Conservation (phyloP, 2,329 filamentous ascomycete species). For the Colletotrichum zoysiae region DNA sequence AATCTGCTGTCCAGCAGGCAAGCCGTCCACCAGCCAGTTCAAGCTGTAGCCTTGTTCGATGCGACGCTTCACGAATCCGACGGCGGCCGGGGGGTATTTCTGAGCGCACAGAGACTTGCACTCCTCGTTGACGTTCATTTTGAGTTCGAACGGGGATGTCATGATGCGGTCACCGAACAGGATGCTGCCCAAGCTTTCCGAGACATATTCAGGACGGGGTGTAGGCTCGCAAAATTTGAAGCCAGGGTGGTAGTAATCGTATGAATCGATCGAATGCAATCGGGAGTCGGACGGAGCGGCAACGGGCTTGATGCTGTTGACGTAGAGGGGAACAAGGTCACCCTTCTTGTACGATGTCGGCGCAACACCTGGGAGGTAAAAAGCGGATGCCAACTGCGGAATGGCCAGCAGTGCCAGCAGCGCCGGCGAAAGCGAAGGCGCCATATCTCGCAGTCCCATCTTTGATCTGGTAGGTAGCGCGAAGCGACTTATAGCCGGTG, state of each 20-base stretch:
- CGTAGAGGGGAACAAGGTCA: slow-evolving; percentile 86
- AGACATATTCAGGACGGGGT: slow-evolving; percentile 80
- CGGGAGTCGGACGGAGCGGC: slow-evolving; percentile 82
- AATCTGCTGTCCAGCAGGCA: slow-evolving; percentile 89
- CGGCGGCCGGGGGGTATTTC: slow-evolving; percentile 72
- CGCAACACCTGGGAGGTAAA: slow-evolving; percentile 96
- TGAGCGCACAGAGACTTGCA: slow-evolving; percentile 84
- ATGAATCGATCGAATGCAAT: slow-evolving; percentile 92
- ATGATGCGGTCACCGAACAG: slow-evolving; percentile 97
- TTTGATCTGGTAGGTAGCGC: slow-evolving; percentile 15
- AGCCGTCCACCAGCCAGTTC: slow-evolving; percentile 95
- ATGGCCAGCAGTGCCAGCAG: slow-evolving; percentile 63
- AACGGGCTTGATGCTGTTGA: slow-evolving; percentile 92
- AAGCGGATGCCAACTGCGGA: slow-evolving; percentile 74
- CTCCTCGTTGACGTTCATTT: slow-evolving; percentile 87
- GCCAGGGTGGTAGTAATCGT: slow-evolving; percentile 91
- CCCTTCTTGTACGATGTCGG: slow-evolving; percentile 89
- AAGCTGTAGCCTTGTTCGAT: slow-evolving; percentile 90
- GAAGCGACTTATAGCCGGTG: slow-evolving; percentile 34
- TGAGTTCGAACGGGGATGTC: slow-evolving; percentile 92
- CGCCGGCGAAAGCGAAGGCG: slow-evolving; percentile 63
- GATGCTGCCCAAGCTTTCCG: slow-evolving; percentile 94
- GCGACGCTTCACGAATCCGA: slow-evolving; percentile 83
- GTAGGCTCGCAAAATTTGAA: slow-evolving; percentile 91
- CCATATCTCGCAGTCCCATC: slow-evolving; percentile 62